Evolutionary conservation across 495 filamentous ascomycete genomes (phyloP).

Genomic region (Penicillium malachiteum): DNA sequence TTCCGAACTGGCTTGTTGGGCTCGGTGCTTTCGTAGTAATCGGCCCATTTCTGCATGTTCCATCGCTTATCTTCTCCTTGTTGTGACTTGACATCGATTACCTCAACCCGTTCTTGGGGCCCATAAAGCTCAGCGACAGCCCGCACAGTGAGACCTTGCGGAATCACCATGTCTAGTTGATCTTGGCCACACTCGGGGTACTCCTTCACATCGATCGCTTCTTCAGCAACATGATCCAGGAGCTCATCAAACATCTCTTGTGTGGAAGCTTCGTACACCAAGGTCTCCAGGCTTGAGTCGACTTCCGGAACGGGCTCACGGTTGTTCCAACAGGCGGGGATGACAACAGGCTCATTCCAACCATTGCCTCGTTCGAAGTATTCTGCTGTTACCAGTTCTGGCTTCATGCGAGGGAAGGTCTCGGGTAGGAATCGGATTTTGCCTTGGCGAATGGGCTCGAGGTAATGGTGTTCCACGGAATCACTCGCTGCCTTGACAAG

Average conservation of each 20-base stretch:
- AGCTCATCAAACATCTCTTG: slow-evolving; percentile 51
- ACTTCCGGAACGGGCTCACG: slow-evolving; percentile 37
- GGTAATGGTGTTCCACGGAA: slow-evolving; percentile 70
- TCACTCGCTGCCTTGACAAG: slow-evolving; percentile 68
- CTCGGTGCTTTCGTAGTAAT: slow-evolving; percentile 69
- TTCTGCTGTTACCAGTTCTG: slow-evolving; percentile 65
- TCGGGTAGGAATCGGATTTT: slow-evolving; percentile 63
- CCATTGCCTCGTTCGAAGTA: slow-evolving; percentile 64
- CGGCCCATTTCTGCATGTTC: slow-evolving; percentile 71
- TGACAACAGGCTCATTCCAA: slow-evolving; percentile 71
- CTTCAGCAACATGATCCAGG: slow-evolving; percentile 37
- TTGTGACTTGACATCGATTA: slow-evolving; percentile 77
- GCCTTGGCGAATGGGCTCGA: slow-evolving; percentile 68
- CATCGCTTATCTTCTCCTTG: slow-evolving; percentile 66
- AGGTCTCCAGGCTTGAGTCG: slow-evolving; percentile 27
- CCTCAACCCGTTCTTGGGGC: slow-evolving; percentile 62
- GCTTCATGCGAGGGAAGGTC: slow-evolving; percentile 64
- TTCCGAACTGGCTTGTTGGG: slow-evolving; percentile 64
- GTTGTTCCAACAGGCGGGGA: slow-evolving; percentile 67
- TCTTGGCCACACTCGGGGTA: slow-evolving; percentile 63
- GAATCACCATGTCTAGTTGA: slow-evolving; percentile 72
- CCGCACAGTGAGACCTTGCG: slow-evolving; percentile 64
- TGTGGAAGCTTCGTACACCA: slow-evolving; percentile 37
- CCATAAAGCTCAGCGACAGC: slow-evolving; percentile 67
- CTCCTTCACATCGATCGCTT: slow-evolving; percentile 41